These are phyloP conservation scores for Candida sonorensis DNA, from an alignment of 805 yeast genomes.

Conservation along the genomic window DNA sequence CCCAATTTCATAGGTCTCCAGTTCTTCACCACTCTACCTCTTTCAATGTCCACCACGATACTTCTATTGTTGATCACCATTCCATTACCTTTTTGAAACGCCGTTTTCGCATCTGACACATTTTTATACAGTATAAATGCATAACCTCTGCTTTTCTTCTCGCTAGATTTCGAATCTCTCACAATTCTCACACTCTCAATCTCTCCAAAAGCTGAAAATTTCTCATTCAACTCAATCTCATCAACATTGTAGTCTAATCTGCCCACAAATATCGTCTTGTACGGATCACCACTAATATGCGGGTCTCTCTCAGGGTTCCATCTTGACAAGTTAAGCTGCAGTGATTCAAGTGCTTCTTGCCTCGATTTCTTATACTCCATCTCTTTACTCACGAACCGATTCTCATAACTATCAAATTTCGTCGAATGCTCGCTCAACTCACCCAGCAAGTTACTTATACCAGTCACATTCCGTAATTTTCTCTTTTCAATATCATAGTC, in stretches of 20 bases:
- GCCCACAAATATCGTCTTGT: conserved; percentile 69
- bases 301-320: conserved; percentile 58
- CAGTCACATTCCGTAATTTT: conserved; percentile 38
- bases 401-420: conserved; percentile 14
- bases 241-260: conserved; percentile 58
- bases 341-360: conserved; percentile 15
- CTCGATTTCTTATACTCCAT: conserved; percentile 20
- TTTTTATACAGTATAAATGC: conserved; percentile 70
- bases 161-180: conserved; percentile 33
- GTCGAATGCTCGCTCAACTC: conserved; percentile 24
- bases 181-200: conserved; percentile 59
- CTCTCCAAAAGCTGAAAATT: conserved; percentile 60
- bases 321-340: conserved; percentile 29
- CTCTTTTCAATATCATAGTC: conserved; percentile 46
- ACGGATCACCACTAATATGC: conserved; percentile 64
- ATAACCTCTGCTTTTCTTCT: conserved; percentile 64
- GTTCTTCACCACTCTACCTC: conserved; percentile 57
- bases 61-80: conserved; percentile 43
- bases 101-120: conserved; percentile 53
- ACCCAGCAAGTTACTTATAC: conserved; percentile 32
- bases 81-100: conserved; percentile 54
- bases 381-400: conserved; percentile 17
- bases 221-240: conserved; percentile 62
- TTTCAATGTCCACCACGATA: conserved; percentile 63
- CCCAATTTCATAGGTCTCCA: conserved; percentile 78